Percentiles rank a stretch among this genome's conserved stretches.
phyloP scores from a whole-genome alignment of 177 flowering plant genomes.

The Vitis hybrid region DNA sequence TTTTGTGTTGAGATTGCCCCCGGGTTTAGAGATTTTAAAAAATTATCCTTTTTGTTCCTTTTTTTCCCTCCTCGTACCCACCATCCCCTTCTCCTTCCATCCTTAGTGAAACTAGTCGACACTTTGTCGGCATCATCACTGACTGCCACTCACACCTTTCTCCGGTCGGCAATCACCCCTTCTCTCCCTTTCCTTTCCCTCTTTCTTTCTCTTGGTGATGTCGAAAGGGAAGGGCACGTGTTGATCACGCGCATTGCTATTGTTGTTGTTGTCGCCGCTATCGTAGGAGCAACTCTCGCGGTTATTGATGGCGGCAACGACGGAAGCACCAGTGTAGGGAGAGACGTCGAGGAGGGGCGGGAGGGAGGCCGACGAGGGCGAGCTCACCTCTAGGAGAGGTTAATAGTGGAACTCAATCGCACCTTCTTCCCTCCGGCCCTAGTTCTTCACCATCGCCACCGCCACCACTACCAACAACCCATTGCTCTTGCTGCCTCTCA shows the following conservation, averaged over 20 bases:
- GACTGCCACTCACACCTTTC: too few relatives aligned
- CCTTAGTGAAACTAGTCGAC: accelerated
- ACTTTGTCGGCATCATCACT: accelerated
- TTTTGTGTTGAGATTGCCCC: too few relatives aligned
- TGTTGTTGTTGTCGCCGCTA: slow-evolving; percentile 11
- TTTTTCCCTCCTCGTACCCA: too few relatives aligned
- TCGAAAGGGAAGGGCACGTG: slow-evolving; percentile 41
- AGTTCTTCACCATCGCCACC: accelerated
- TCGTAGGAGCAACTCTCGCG: slow-evolving; percentile 47
- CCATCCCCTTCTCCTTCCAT: accelerated
- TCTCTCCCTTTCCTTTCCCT: too few relatives aligned
- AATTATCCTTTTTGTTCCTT: too few relatives aligned
- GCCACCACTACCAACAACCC: too few relatives aligned
- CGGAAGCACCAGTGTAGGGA: slow-evolving; percentile 17
- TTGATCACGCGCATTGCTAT: slow-evolving; percentile 8
- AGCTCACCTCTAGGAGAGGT: slow-evolving; percentile 41
- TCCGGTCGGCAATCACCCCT: accelerated
- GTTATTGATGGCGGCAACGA: slow-evolving; percentile 24
- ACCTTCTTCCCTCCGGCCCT: slow-evolving; percentile 25
- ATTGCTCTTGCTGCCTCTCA: too few relatives aligned
- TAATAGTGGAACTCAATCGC: slow-evolving; percentile 12
- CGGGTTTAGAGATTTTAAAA: accelerated
- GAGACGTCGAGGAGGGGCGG: slow-evolving; percentile 65
- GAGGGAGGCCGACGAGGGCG: slow-evolving; percentile 66
- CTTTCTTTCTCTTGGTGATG: too few relatives aligned